phyloP scores from a whole-genome alignment of 2,329 filamentous ascomycete genomes.

The Biscogniauxia marginata region DNA sequence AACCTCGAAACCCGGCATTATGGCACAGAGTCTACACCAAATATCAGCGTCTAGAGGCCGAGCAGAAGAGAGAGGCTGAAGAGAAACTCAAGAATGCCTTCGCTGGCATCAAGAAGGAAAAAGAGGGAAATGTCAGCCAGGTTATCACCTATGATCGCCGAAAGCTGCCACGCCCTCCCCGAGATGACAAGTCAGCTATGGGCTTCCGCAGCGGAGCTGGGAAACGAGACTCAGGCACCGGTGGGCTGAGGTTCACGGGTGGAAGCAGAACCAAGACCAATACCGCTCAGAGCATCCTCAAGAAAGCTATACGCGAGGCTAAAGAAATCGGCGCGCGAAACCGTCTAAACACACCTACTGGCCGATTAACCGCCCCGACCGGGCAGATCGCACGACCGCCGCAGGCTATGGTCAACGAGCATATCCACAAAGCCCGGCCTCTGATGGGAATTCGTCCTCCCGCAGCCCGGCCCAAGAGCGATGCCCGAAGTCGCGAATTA shows the following conservation, averaged over 20 bases:
- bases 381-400: conserved; percentile 51
- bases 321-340: conserved; percentile 51
- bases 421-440: conserved; percentile 42
- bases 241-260: conserved; percentile 42
- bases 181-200: conserved; percentile 29
- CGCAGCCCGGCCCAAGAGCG: conserved; percentile 2
- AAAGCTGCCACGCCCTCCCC: conserved; percentile 42
- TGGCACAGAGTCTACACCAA: conserved; percentile 79
- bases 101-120: conserved; percentile 56
- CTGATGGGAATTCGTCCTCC: conserved; percentile 20
- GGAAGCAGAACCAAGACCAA: conserved; percentile 53
- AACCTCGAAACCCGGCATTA: conserved; percentile 63
- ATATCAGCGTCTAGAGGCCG: conserved; percentile 59
- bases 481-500: conserved; percentile 22
- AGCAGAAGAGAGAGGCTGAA: conserved; percentile 56
- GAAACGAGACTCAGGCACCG: conserved; percentile 19
- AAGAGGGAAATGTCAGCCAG: conserved; percentile 55
- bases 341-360: conserved; percentile 42
- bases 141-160: conserved; percentile 50
- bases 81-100: conserved; percentile 57
- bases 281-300: conserved; percentile 53
- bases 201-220: conserved; percentile 14
- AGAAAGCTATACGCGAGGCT: conserved; percentile 56
- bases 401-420: conserved; percentile 52
- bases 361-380: conserved; percentile 31